phyloP scores from a whole-genome alignment of 2,329 filamentous ascomycete species.

The Botrytis elliptica region DNA sequence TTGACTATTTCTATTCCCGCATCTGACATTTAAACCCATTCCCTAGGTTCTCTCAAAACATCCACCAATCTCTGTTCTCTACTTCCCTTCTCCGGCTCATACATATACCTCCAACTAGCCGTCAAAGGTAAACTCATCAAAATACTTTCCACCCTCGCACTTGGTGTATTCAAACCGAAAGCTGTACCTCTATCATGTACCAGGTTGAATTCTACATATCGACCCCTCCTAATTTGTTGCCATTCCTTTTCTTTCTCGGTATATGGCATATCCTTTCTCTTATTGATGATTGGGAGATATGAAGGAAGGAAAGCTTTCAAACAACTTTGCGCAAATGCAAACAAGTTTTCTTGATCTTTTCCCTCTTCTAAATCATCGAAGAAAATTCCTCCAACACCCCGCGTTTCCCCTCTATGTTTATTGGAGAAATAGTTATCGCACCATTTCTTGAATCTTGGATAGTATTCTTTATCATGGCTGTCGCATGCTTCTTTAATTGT shows the following conservation, averaged over 20 bases:
- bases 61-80: constrained; percentile 79
- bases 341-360: constrained; percentile 84
- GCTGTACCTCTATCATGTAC: constrained; percentile 94
- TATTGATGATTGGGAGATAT: constrained; percentile 85
- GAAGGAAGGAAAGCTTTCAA: constrained; percentile 84
- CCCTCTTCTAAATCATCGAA: constrained; percentile 94
- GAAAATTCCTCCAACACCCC: constrained; percentile 94
- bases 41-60: constrained; percentile 62
- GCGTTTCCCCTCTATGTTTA: constrained; percentile 82
- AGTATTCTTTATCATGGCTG: constrained; percentile 88
- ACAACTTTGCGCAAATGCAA: constrained; percentile 84
- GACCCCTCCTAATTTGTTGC: constrained; percentile 92
- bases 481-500: constrained; percentile 92
- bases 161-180: constrained; percentile 91
- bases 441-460: constrained; percentile 94
- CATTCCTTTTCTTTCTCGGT: constrained; percentile 85
- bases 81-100: constrained; percentile 72
- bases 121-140: constrained; percentile 95
- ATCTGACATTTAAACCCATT: constrained; percentile 56
- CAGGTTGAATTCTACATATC: constrained; percentile 98
- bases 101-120: constrained; percentile 95
- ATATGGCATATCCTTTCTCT: constrained; percentile 88
- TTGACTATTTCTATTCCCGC: constrained; percentile 1
- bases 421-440: constrained; percentile 97
- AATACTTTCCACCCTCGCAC: constrained; percentile 91